Percentiles rank a stretch among this genome's conserved stretches.
These are phyloP conservation scores for Novymonas esmeraldas DNA, from an alignment of 208 protist genomes.

Conservation along the genomic window DNA sequence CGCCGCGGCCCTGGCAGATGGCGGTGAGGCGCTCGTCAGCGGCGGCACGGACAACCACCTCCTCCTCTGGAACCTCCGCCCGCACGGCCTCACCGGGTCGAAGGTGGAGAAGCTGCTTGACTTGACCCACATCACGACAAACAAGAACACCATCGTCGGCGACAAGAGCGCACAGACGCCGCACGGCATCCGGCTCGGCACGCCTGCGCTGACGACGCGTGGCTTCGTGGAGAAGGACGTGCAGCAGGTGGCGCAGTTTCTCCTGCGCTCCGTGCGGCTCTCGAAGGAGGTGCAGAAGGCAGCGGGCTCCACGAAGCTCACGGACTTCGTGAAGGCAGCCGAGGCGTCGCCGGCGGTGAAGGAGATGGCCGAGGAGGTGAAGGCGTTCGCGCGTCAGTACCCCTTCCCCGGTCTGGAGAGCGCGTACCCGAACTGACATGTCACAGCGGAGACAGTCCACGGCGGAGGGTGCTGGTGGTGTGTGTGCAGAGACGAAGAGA, in stretches of 20 bases:
- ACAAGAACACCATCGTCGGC: slow-evolving; percentile 98
- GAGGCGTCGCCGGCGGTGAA: slow-evolving; percentile 47
- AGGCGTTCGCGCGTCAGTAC: slow-evolving; percentile 76
- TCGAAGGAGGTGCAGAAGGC: slow-evolving; percentile 75
- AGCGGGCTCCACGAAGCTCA: slow-evolving; percentile 70
- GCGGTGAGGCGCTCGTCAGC: slow-evolving; percentile 95
- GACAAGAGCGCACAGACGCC: slow-evolving; percentile 94
- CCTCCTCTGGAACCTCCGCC: slow-evolving; percentile 97
- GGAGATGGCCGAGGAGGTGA: slow-evolving; percentile 76
- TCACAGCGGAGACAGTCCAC: too few relatives aligned
- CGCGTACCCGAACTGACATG: slow-evolving; percentile 43
- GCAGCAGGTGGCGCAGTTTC: slow-evolving; percentile 86
- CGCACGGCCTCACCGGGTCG: slow-evolving; percentile 93
- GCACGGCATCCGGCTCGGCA: slow-evolving; percentile 95
- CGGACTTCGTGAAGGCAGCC: slow-evolving; percentile 69
- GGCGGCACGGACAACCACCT: slow-evolving; percentile 98
- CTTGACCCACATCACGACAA: slow-evolving; percentile 90
- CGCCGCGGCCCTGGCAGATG: slow-evolving; percentile 70
- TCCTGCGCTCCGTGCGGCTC: slow-evolving; percentile 87
- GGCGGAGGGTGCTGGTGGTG: neutral
- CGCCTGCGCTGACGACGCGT: slow-evolving; percentile 95
- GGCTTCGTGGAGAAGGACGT: slow-evolving; percentile 94
- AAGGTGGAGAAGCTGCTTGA: slow-evolving; percentile 97
- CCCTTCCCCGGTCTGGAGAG: slow-evolving; percentile 85
- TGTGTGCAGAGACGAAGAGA: neutral